A percentile compares a stretch with the other conserved stretches of the same genome.
These are phyloP conservation scores for Emericellopsis cladophorae DNA, from an alignment of 2,329 filamentous ascomycete species.

Conservation along the genomic window DNA sequence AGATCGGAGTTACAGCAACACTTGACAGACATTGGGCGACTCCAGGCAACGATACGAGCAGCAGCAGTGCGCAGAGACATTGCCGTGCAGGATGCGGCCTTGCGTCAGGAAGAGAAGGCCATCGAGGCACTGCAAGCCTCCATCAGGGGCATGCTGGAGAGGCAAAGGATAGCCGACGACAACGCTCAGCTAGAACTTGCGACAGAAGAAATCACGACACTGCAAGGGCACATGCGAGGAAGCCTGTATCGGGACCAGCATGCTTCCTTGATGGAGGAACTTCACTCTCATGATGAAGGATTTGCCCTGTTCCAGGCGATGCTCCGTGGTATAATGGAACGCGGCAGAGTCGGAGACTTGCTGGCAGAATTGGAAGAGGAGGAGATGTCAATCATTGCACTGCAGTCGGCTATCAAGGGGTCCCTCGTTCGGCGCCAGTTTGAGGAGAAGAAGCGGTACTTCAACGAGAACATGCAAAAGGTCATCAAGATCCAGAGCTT, in stretches of 20 bases:
- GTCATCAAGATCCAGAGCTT: conserved; percentile 99
- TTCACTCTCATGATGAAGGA: conserved; percentile 55
- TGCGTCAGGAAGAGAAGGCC: conserved; percentile 31
- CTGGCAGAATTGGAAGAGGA: conserved; percentile 71
- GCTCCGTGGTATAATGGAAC: conserved; percentile 65
- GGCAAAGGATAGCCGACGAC: conserved; percentile 34
- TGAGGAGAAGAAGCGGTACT: conserved; percentile 75
- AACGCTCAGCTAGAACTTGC: conserved; percentile 45
- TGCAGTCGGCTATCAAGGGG: conserved; percentile 65
- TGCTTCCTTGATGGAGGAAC: conserved; percentile 50
- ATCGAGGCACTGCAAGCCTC: conserved; percentile 43
- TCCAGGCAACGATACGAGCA: conserved; percentile 42
- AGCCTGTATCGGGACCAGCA: conserved; percentile 49
- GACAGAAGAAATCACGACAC: conserved; percentile 38
- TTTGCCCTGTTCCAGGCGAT: conserved; percentile 63
- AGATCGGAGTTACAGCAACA: conserved; percentile 35
- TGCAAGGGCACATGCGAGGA: conserved; percentile 60
- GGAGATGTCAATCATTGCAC: conserved; percentile 60
- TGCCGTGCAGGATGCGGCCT: conserved; percentile 29
- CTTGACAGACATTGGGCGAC: conserved; percentile 24
- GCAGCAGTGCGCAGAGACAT: conserved; percentile 39
- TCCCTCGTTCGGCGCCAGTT: conserved; percentile 64
- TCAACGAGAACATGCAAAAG: conserved; percentile 95
- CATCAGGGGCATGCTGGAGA: conserved; percentile 48
- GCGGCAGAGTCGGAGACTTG: conserved; percentile 59